These are phyloP conservation scores for Yamadazyma oceani DNA, from an alignment of 1,139 yeast genomes.

Conservation along the genomic window DNA sequence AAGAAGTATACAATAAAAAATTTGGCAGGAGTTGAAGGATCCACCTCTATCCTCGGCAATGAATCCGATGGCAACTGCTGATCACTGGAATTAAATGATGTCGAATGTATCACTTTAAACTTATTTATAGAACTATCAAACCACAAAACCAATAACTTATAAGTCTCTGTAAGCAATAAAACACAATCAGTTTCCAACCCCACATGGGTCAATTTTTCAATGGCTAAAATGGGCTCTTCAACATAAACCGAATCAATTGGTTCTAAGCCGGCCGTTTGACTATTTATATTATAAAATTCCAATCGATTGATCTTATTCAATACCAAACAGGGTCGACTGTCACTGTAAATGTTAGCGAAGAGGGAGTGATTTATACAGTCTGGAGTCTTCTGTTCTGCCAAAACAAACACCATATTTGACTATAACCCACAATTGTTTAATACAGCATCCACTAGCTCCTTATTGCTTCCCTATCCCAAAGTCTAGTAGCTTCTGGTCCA, in stretches of 20 bases:
- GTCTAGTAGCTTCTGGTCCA: too few species aligned
- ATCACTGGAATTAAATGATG: slow-evolving; percentile 24
- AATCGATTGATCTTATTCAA: slow-evolving; percentile 19
- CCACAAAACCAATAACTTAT: slow-evolving; percentile 13
- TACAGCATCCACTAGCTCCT: too few species aligned
- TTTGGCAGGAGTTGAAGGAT: slow-evolving; percentile 11
- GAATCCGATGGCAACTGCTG: slow-evolving; percentile 31
- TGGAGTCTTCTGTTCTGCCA: slow-evolving; percentile 21
- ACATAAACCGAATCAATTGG: slow-evolving; percentile 15
- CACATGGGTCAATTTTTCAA: slow-evolving; percentile 15
- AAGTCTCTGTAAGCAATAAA: slow-evolving; percentile 18
- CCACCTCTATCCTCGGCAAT: slow-evolving; percentile 23
- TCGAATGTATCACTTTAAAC: slow-evolving; percentile 11
- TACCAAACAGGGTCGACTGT: slow-evolving; percentile 17
- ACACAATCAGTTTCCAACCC: slow-evolving; percentile 16
- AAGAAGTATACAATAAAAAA: slow-evolving; percentile 29
- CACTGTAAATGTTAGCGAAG: slow-evolving; percentile 13
- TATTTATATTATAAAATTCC: slow-evolving; percentile 18
- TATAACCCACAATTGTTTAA: too few species aligned
- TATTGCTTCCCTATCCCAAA: too few species aligned
- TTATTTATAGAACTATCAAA: slow-evolving; percentile 9
- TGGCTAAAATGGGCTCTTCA: slow-evolving; percentile 19
- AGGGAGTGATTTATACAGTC: slow-evolving; percentile 18
- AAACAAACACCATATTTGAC: slow-evolving; percentile 17
- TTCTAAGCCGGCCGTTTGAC: slow-evolving; percentile 4